Evolutionary conservation across 75 land plant species (phyloP).

Genomic region (Pinus albicaulis): DNA sequence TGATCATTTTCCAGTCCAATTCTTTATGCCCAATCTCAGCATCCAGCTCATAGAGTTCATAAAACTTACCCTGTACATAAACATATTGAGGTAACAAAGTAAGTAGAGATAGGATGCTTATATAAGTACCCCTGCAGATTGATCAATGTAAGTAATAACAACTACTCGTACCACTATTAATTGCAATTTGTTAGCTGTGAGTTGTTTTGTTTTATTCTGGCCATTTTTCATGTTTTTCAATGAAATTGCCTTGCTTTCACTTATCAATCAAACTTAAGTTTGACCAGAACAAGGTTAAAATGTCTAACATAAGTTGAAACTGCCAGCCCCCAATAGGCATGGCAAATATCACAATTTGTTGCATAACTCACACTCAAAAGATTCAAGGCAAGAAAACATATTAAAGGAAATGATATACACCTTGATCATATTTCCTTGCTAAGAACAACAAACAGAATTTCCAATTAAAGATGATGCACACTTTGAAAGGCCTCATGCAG

Average conservation of each 20-base stretch:
- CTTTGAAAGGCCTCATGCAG: not conserved
- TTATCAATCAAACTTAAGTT: not conserved
- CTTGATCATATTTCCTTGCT: not conserved
- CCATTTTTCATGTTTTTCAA: too few species aligned
- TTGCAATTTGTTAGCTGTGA: too few species aligned
- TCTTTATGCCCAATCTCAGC: constrained; percentile 97
- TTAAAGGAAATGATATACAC: not conserved
- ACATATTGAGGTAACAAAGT: not conserved
- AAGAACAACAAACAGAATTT: not conserved
- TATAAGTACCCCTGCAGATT: too few species aligned
- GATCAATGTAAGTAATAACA: too few species aligned
- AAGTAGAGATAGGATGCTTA: not conserved
- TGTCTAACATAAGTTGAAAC: not conserved
- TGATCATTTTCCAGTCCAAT: constrained; percentile 93
- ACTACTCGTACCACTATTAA: too few species aligned
- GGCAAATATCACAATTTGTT: not conserved
- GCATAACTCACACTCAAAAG: not conserved
- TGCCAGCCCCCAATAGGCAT: not conserved
- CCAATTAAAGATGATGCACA: not conserved
- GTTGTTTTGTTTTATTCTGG: too few species aligned
- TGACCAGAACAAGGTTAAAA: not conserved
- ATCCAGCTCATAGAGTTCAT: constrained; percentile 96
- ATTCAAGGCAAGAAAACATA: not conserved
- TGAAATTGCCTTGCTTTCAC: too few species aligned
- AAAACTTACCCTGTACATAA: constrained; percentile 78